Base-by-base conservation (phyloP, 768 basidiomycete genomes). In the Suillus decipiens region DNA sequence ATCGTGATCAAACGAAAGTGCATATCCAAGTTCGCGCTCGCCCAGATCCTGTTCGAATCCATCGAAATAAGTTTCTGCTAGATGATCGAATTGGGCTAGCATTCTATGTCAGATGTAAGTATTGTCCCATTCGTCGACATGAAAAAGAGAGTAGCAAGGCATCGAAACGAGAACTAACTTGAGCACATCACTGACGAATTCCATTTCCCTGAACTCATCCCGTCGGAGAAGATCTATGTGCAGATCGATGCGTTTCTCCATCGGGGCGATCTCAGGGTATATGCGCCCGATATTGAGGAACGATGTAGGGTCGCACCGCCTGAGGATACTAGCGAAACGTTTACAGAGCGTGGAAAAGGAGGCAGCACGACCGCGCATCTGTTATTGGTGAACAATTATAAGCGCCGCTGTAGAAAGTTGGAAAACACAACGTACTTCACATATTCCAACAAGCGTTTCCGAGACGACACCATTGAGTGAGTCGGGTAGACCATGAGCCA, bases 151-250 rank as follows among this genome's bases (percentile, higher is more conserved):
- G 12, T 36, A 36, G 19, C 5, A 5, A 17, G 12, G 28, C 22
- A 54, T 59, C 22, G 11, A 19, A 24, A 37, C 37, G 36, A 39
- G 14, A 22, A 24, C 37, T 10, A 33, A 96, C 96, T 91, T 95
- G 67, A 84, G 81, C 48, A 99, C 81, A 71, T 99, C 97, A 68
- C 83, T 89, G 22, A 93, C 93, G 75, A 96, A 98, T 70, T 99
- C 96, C 78, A 90, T 85, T 75, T 95, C 96, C 28, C 89, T 84
- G 79, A 99, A 96, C 74, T 95, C 96, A 68, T 98, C 94, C 53
- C 88, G 83, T 48, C 90, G 82, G 3, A 98, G 78, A 31, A 91
- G 80, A 54, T 92, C 91, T 66, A 98, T 86, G 71, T 97, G 96
- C 79, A 91, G 90, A 69, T 99, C 95, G 55, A 99, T 85, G 34